These are phyloP conservation scores for Warburgia ugandensis DNA, from an alignment of 164 flowering plant species.

Conservation along the genomic window DNA sequence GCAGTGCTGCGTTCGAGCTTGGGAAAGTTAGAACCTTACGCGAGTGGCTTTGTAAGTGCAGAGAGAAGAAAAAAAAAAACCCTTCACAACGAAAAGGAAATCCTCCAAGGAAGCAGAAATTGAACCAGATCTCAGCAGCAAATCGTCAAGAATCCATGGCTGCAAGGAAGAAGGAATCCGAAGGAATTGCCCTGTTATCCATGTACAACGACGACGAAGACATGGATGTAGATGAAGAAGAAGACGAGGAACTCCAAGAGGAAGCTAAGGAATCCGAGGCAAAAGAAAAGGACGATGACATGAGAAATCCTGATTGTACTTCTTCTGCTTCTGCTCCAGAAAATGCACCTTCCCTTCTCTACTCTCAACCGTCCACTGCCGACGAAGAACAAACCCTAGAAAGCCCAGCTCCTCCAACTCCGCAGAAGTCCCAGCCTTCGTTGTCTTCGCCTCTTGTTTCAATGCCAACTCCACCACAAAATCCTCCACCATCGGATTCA, in stretches of 20 bases:
- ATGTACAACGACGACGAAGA: slow-evolving; percentile 79
- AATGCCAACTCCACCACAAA: not conserved
- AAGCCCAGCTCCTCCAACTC: slow-evolving; percentile 14
- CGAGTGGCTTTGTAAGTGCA: too few relatives aligned
- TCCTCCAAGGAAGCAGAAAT: too few relatives aligned
- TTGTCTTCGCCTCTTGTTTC: not conserved
- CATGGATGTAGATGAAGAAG: slow-evolving; percentile 45
- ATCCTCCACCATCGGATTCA: slow-evolving; percentile 8
- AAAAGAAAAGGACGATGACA: slow-evolving; percentile 1
- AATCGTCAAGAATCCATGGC: too few relatives aligned
- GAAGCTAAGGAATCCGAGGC: not conserved
- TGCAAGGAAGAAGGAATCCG: slow-evolving; percentile 45
- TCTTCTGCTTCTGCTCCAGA: slow-evolving; percentile 15
- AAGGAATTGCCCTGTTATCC: slow-evolving; percentile 72
- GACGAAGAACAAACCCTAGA: slow-evolving; percentile 10
- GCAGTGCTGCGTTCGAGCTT: too few relatives aligned
- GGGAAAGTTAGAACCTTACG: too few relatives aligned
- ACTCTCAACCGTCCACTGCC: slow-evolving; percentile 7
- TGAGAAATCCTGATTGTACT: slow-evolving; percentile 2
- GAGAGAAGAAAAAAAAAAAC: too few relatives aligned
- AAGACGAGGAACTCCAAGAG: slow-evolving; percentile 15
- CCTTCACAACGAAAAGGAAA: too few relatives aligned
- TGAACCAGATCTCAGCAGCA: too few relatives aligned
- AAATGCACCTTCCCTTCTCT: slow-evolving; percentile 10
- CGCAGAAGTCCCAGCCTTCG: slow-evolving; percentile 1